These are phyloP conservation scores for Cucurbita moschata DNA, from an alignment of 306 rosid genomes.

Conservation along the genomic window DNA sequence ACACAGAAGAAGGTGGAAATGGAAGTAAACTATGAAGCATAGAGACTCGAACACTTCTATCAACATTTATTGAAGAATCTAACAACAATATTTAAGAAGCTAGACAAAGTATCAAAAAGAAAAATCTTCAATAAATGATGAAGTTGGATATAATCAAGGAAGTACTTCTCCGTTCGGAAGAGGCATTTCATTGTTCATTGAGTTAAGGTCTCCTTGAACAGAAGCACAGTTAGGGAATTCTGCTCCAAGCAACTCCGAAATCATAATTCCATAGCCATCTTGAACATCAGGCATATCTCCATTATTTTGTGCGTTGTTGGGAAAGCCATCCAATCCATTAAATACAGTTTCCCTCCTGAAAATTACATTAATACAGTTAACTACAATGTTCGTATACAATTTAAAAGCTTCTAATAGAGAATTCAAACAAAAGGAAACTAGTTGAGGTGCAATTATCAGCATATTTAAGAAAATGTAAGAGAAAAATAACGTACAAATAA, in stretches of 20 bases:
- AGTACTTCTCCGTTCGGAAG: constrained; percentile 66
- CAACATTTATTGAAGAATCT: background rate
- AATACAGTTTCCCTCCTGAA: constrained; percentile 63
- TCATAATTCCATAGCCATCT: constrained; percentile 89
- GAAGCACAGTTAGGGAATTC: constrained; percentile 77
- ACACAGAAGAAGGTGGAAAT: background rate
- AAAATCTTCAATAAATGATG: background rate
- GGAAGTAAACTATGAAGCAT: constrained; percentile 5
- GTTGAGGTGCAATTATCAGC: background rate
- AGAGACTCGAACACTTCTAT: background rate
- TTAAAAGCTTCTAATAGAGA: background rate
- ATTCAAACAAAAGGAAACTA: background rate
- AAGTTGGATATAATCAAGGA: constrained; percentile 14
- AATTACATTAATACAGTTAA: constrained; percentile 11
- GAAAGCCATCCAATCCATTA: constrained; percentile 51
- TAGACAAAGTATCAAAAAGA: constrained; percentile 6
- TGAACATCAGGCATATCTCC: constrained; percentile 62
- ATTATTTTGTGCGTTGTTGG: constrained; percentile 44
- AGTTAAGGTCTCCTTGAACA: constrained; percentile 47
- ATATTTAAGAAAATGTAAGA: constrained; percentile 1
- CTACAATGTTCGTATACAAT: background rate
- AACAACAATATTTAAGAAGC: background rate
- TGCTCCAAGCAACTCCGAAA: constrained; percentile 68
- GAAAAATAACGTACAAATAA: constrained; percentile 4
- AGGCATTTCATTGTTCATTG: constrained; percentile 57